Conservation (phyloP, 176 grass and related monocot genomes). For the Phyllostachys edulis region DNA sequence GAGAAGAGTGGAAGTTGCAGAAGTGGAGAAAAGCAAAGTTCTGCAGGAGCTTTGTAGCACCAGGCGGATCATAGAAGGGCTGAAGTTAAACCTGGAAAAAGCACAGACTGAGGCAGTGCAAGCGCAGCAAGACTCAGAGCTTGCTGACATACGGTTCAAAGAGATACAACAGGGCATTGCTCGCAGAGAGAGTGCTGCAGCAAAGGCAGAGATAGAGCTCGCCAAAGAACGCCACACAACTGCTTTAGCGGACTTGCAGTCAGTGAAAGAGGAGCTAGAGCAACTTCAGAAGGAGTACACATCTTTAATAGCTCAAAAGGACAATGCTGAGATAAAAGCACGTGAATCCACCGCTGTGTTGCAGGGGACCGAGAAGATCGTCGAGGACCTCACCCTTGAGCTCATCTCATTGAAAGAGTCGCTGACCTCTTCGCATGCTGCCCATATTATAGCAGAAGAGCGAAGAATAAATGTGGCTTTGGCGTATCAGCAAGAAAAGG, state of each 20-base stretch:
- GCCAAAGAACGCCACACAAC: conserved; percentile 39
- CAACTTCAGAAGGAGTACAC: conserved; percentile 53
- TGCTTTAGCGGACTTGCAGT: conserved; percentile 57
- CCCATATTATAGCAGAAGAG: conserved; percentile 68
- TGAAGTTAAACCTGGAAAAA: conserved; percentile 69
- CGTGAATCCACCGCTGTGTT: conserved; percentile 32
- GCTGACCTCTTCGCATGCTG: conserved; percentile 56
- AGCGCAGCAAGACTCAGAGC: conserved; percentile 65
- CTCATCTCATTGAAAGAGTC: conserved; percentile 51
- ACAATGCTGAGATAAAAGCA: conserved; percentile 48
- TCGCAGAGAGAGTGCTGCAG: conserved; percentile 46
- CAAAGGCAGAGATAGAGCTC: conserved; percentile 66
- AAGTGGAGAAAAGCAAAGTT: conserved; percentile 48
- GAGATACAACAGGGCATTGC: conserved; percentile 69
- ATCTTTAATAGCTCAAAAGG: conserved; percentile 52
- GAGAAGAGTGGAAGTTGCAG: conserved; percentile 43
- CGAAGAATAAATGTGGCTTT: conserved; percentile 48
- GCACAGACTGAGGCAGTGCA: conserved; percentile 53
- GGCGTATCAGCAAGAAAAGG: conserved; percentile 56
- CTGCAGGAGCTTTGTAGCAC: conserved; percentile 39
- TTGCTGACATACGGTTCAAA: conserved; percentile 52
- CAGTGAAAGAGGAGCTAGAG: conserved; percentile 63
- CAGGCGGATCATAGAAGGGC: conserved; percentile 62
- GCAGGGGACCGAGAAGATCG: conserved; percentile 52
- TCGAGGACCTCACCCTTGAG: conserved; percentile 64